Percentiles rank a stretch among this genome's conserved stretches.
Conservation (phyloP, 192 early-diverging fungal genomes). For the Funneliformis geosporum region DNA sequence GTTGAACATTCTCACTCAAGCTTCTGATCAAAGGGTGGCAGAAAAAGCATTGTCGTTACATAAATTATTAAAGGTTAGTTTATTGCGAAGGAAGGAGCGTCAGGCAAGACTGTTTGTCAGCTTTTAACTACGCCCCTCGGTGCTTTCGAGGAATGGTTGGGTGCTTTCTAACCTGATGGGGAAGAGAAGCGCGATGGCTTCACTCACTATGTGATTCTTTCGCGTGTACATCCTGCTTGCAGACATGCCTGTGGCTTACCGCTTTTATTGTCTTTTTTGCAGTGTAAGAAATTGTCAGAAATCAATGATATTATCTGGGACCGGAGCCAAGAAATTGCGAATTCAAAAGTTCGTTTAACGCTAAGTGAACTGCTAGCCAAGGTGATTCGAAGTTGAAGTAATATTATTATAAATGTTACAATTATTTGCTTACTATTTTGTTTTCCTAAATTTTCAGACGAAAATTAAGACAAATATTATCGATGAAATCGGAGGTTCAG, state of each 20-base stretch:
- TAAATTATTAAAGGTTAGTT: slow-evolving; percentile 35
- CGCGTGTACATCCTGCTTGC: not conserved
- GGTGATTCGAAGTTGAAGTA: slow-evolving; percentile 14
- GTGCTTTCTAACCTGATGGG: slow-evolving; percentile 34
- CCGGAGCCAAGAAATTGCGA: slow-evolving; percentile 27
- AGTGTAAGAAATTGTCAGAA: slow-evolving; percentile 29
- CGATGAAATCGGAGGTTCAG: slow-evolving; percentile 20
- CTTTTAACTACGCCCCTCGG: slow-evolving; percentile 25
- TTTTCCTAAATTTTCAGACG: slow-evolving; percentile 24
- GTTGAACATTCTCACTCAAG: slow-evolving; percentile 8
- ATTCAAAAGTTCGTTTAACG: slow-evolving; percentile 33
- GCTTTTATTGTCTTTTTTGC: not conserved
- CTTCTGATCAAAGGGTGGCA: slow-evolving; percentile 31
- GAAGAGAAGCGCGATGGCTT: slow-evolving; percentile 31
- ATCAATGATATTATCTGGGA: slow-evolving; percentile 26
- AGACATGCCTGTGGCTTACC: not conserved
- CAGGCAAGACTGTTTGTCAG: slow-evolving; percentile 16
- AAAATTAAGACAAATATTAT: slow-evolving; percentile 28
- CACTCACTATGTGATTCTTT: slow-evolving; percentile 23
- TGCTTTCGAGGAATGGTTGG: slow-evolving; percentile 31
- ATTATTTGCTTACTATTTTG: slow-evolving; percentile 16
- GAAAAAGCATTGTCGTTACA: slow-evolving; percentile 23
- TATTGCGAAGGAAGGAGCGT: slow-evolving; percentile 21
- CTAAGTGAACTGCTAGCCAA: slow-evolving; percentile 30
- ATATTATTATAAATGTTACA: slow-evolving; percentile 7